Conservation (phyloP, 2,329 filamentous ascomycete species). For the Fusarium sp. region DNA sequence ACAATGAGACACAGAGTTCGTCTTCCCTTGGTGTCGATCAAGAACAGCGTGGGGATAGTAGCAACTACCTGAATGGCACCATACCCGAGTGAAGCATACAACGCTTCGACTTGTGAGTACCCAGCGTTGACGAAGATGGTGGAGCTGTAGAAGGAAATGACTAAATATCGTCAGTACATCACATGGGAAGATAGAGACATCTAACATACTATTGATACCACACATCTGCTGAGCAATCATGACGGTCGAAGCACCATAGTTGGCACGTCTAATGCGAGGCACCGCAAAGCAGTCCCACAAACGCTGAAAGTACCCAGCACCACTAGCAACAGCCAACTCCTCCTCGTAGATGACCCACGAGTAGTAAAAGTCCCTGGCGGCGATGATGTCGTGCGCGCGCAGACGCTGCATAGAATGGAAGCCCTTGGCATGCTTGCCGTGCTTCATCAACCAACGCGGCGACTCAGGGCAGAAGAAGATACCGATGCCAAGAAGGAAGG, state of each 20-base stretch:
- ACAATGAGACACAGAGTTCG: constrained; percentile 40
- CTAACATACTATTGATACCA: constrained; percentile 49
- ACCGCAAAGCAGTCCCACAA: constrained; percentile 72
- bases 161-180: too few relatives aligned
- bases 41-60: constrained; percentile 28
- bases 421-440: constrained; percentile 69
- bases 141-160: constrained; percentile 45
- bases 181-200: too few relatives aligned
- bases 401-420: constrained; percentile 65
- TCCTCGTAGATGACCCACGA: constrained; percentile 56
- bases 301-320: constrained; percentile 51
- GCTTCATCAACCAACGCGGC: constrained; percentile 75
- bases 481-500: constrained; percentile 65
- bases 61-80: constrained; percentile 32
- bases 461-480: constrained; percentile 75
- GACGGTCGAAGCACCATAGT: constrained; percentile 79
- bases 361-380: constrained; percentile 69
- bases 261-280: constrained; percentile 77
- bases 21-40: constrained; percentile 34
- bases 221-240: constrained; percentile 78
- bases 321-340: constrained; percentile 49
- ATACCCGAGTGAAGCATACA: constrained; percentile 35
- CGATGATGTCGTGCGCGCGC: constrained; percentile 66
- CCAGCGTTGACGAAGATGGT: constrained; percentile 25
- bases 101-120: background rate